These are phyloP conservation scores for Cryptosporidium felis DNA, from an alignment of 169 alveolate genomes.

Conservation along the genomic window DNA sequence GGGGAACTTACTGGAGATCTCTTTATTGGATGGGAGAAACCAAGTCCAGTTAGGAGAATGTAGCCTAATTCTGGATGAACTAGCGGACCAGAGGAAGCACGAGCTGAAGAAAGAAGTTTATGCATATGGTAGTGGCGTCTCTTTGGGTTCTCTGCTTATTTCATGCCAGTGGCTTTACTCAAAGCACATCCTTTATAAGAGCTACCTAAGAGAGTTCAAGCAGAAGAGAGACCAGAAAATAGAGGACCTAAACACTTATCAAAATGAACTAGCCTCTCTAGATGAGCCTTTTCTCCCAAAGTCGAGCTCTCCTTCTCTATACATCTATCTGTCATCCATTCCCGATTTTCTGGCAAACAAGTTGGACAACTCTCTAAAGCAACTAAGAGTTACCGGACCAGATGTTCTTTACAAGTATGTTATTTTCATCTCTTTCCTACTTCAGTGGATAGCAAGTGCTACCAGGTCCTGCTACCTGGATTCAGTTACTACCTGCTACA, in stretches of 20 bases:
- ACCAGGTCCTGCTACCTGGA: constrained; percentile 58
- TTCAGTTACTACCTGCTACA: constrained; percentile 37
- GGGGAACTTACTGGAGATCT: background rate
- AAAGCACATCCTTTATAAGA: constrained; percentile 37
- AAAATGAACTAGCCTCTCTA: constrained; percentile 22
- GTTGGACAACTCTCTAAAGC: constrained; percentile 30
- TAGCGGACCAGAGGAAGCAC: constrained; percentile 67
- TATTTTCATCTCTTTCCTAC: constrained; percentile 37
- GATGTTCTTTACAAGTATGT: constrained; percentile 46
- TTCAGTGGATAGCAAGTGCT: constrained; percentile 69
- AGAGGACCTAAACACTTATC: constrained; percentile 39
- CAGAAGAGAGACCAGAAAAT: constrained; percentile 62
- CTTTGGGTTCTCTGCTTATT: constrained; percentile 19
- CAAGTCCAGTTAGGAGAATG: constrained; percentile 27
- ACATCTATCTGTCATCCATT: constrained; percentile 10
- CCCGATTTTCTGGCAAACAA: constrained; percentile 40
- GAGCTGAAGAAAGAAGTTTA: constrained; percentile 39
- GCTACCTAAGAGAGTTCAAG: constrained; percentile 52
- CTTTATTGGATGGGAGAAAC: background rate
- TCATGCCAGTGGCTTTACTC: constrained; percentile 69
- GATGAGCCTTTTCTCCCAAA: constrained; percentile 65
- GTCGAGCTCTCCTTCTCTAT: background rate
- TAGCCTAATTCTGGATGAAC: constrained; percentile 38
- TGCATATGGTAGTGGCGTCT: background rate
- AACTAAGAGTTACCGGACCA: constrained; percentile 20